phyloP scores from a whole-genome alignment of 2,329 filamentous ascomycete genomes.

The Penicillium sp. region DNA sequence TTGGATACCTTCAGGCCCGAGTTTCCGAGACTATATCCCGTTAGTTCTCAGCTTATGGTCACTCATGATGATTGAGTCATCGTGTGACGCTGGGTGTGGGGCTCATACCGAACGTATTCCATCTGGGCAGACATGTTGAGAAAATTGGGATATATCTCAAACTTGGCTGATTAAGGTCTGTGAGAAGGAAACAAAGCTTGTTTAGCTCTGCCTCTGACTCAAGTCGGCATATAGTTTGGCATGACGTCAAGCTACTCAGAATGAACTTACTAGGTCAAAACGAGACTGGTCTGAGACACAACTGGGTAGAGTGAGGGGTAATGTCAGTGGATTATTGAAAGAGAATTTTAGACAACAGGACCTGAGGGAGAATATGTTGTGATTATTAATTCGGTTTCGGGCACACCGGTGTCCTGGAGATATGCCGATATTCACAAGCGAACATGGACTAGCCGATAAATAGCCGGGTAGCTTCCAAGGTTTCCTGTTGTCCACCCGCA shows the following conservation, averaged over 20 bases:
- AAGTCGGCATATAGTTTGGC: not conserved
- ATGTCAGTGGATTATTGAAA: not conserved
- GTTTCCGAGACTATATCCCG: conserved; percentile 4
- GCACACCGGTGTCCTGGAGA: not conserved
- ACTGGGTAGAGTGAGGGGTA: not conserved
- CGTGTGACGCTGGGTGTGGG: not conserved
- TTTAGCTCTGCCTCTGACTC: not conserved
- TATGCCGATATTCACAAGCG: conserved; percentile 3
- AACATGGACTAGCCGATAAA: not conserved
- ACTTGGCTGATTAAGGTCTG: not conserved
- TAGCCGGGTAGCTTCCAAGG: not conserved
- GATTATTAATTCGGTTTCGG: not conserved
- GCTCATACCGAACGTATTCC: conserved; percentile 4
- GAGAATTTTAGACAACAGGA: not conserved
- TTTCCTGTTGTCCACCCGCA: not conserved
- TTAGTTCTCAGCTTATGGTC: not conserved
- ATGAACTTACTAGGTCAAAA: not conserved
- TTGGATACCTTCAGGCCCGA: conserved; percentile 14
- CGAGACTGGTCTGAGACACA: not conserved
- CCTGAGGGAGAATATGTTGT: too few relatives aligned
- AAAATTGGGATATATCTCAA: not conserved
- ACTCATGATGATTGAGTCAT: not conserved
- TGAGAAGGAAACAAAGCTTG: not conserved
- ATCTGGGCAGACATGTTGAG: not conserved
- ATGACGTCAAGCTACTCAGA: not conserved